Percentiles rank a stretch among this genome's conserved stretches.
Conservation (phyloP, 2,329 filamentous ascomycete genomes). For the Aspergillus latus region DNA sequence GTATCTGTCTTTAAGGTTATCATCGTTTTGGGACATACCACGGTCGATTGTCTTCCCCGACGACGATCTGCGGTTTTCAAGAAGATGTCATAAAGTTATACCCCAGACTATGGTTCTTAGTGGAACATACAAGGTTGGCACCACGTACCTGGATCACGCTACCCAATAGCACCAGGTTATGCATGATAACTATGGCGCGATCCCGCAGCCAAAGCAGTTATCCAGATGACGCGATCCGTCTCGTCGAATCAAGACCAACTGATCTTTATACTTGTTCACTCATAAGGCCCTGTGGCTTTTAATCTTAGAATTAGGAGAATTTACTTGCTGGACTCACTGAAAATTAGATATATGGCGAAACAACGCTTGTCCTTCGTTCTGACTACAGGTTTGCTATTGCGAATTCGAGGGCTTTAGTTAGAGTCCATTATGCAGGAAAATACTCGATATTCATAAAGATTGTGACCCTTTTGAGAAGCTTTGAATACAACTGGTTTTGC, state of each 20-base stretch:
- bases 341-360: background rate
- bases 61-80: background rate
- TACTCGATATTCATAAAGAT: no score
- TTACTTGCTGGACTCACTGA: background rate
- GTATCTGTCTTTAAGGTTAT: background rate
- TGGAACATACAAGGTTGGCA: background rate
- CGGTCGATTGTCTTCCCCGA: background rate
- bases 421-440: no score
- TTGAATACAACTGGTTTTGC: background rate
- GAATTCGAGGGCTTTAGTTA: no score
- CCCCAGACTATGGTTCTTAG: background rate
- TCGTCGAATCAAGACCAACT: background rate
- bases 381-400: no score
- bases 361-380: no score
- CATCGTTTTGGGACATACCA: background rate
- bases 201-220: slow-evolving; percentile 2
- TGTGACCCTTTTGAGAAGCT: no score
- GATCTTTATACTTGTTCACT: background rate
- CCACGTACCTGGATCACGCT: background rate
- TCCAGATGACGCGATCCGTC: background rate
- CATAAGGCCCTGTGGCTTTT: background rate
- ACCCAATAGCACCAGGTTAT: background rate
- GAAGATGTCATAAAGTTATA: background rate
- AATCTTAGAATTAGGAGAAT: background rate
- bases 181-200: slow-evolving; percentile 2